These are phyloP conservation scores for Cicer yamashitae DNA, from an alignment of 306 rosid genomes.

Conservation along the genomic window DNA sequence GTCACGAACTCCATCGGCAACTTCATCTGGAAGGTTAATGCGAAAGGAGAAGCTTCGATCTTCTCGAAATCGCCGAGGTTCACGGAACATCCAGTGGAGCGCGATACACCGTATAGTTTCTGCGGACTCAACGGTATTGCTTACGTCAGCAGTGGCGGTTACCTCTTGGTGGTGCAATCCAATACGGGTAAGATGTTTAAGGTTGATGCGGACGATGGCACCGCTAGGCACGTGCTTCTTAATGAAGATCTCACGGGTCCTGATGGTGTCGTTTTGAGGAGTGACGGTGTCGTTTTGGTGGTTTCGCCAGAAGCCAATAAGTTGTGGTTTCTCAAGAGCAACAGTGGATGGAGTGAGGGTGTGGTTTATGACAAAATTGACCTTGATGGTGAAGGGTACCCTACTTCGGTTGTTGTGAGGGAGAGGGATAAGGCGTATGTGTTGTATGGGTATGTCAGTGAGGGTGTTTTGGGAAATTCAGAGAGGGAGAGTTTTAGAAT, in stretches of 20 bases:
- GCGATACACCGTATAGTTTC: constrained; percentile 36
- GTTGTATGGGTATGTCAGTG: constrained; percentile 57
- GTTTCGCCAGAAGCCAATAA: constrained; percentile 44
- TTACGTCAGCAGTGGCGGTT: constrained; percentile 82
- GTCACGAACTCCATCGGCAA: constrained; percentile 73
- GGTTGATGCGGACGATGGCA: constrained; percentile 69
- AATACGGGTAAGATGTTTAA: constrained; percentile 87
- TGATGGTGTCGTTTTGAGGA: constrained; percentile 62
- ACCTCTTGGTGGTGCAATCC: constrained; percentile 71
- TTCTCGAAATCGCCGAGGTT: constrained; percentile 61
- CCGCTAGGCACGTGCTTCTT: constrained; percentile 59
- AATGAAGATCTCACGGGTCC: constrained; percentile 57
- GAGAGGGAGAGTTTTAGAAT: constrained; percentile 69
- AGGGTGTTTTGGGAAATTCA: constrained; percentile 55
- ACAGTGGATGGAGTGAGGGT: constrained; percentile 69
- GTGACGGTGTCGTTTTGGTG: constrained; percentile 81
- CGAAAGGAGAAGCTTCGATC: constrained; percentile 61
- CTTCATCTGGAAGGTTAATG: constrained; percentile 79
- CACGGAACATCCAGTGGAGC: constrained; percentile 56
- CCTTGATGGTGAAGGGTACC: constrained; percentile 63
- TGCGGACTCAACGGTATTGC: constrained; percentile 78
- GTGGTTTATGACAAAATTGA: constrained; percentile 65
- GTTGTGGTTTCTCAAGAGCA: constrained; percentile 72
- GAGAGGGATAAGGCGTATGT: constrained; percentile 65
- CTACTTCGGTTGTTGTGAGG: constrained; percentile 63